Conservation (phyloP, 768 basidiomycete genomes). For the Kondoa malvinella region DNA sequence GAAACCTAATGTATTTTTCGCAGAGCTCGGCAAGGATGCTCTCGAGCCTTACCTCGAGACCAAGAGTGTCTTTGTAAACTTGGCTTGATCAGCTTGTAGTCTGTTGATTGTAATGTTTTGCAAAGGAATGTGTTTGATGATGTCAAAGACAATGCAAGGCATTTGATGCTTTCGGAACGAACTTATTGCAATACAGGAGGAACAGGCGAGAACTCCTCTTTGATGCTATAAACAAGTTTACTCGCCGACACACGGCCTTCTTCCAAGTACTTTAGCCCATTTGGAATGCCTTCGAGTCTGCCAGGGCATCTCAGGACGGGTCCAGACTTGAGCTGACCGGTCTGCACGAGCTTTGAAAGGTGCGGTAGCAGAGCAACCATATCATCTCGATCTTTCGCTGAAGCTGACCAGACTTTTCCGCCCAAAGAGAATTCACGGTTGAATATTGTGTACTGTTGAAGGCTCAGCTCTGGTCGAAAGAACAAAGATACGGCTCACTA, state of each 20-base stretch:
- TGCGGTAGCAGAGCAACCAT: neutral
- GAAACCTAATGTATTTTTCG: too few species aligned
- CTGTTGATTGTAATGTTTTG: neutral
- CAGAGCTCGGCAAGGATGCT: neutral
- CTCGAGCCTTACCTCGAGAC: neutral
- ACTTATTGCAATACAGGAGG: too few species aligned
- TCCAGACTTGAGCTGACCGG: neutral
- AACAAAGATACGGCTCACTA: neutral
- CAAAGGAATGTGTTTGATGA: too few species aligned
- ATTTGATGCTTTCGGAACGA: too few species aligned
- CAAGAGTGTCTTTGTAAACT: neutral
- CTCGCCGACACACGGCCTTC: neutral
- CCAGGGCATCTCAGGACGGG: neutral
- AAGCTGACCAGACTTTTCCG: neutral
- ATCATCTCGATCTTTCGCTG: neutral
- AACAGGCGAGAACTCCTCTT: neutral
- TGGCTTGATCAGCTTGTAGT: neutral
- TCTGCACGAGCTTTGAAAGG: neutral
- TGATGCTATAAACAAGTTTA: neutral
- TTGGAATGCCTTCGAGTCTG: neutral
- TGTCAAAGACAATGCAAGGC: too few species aligned
- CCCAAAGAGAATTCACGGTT: neutral
- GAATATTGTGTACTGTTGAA: neutral
- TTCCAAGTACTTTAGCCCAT: neutral
- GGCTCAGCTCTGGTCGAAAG: neutral